Conservation (phyloP, 208 protist species). For the Leishmania guyanensis region DNA sequence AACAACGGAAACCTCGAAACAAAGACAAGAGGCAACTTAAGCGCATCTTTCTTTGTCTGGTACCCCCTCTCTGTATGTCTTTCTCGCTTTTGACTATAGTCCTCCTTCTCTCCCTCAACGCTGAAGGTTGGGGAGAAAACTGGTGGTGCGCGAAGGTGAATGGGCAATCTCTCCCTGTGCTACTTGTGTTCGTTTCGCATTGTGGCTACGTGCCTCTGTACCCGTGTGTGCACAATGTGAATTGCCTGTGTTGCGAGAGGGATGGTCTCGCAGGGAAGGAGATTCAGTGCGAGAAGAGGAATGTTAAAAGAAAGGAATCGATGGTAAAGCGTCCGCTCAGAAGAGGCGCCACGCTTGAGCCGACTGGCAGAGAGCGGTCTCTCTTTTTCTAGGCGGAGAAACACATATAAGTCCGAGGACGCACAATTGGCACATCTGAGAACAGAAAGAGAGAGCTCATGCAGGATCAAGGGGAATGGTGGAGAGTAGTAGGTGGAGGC, state of each 20-base stretch:
- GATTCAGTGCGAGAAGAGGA: background rate
- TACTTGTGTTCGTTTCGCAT: too few relatives aligned
- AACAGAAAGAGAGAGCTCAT: background rate
- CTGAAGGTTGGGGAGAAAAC: background rate
- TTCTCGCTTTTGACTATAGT: background rate
- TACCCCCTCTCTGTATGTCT: background rate
- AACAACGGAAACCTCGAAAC: background rate
- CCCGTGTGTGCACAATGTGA: background rate
- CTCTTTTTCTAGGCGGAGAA: background rate
- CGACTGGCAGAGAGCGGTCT: background rate
- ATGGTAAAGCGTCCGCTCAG: background rate
- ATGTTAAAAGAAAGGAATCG: background rate
- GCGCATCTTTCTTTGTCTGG: conserved; percentile 2
- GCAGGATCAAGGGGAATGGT: background rate
- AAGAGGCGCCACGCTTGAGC: background rate
- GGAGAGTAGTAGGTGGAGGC: background rate
- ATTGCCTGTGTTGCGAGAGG: background rate
- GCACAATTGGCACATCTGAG: background rate
- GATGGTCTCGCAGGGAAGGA: background rate
- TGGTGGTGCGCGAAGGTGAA: background rate
- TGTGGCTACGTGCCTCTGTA: background rate
- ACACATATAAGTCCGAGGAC: background rate
- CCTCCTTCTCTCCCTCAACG: background rate
- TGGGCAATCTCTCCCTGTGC: background rate
- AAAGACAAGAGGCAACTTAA: conserved; percentile 1